These are phyloP conservation scores for Leptographium procerum DNA, from an alignment of 2,329 filamentous ascomycete species.

Conservation along the genomic window DNA sequence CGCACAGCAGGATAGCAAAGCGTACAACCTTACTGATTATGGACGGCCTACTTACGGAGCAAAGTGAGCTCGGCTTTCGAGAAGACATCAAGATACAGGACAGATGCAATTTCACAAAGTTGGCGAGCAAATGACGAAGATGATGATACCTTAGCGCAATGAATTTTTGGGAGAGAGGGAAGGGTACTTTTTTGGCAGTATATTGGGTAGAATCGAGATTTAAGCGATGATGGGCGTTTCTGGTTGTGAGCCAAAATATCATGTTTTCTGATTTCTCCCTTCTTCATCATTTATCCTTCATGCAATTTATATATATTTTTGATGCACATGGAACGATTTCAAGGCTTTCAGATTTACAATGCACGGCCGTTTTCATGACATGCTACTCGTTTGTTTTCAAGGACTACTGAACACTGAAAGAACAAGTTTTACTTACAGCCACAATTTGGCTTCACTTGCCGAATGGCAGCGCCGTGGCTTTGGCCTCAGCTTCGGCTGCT, in stretches of 20 bases:
- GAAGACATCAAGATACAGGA: neutral
- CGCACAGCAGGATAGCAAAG: constrained; percentile 11
- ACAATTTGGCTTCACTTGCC: no score
- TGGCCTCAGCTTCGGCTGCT: no score
- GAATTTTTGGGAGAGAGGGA: neutral
- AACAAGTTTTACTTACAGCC: no score
- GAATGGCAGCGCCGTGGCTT: no score
- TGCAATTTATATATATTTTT: neutral
- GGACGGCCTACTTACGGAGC: constrained; percentile 2
- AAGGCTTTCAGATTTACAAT: neutral
- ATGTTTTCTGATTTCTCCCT: neutral
- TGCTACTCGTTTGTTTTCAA: no score
- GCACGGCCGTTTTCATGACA: no score
- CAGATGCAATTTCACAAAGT: neutral
- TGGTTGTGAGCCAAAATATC: neutral
- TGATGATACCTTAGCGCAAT: neutral
- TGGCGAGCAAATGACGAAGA: neutral
- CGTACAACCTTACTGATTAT: constrained; percentile 30
- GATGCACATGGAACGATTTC: neutral
- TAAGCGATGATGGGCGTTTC: neutral
- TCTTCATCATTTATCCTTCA: neutral
- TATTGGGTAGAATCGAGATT: no score
- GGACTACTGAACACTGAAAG: no score
- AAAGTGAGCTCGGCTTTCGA: neutral
- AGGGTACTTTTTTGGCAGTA: neutral